Base-by-base conservation (phyloP, 139 green algal genomes). In the Tetradesmus lagerheimii region DNA sequence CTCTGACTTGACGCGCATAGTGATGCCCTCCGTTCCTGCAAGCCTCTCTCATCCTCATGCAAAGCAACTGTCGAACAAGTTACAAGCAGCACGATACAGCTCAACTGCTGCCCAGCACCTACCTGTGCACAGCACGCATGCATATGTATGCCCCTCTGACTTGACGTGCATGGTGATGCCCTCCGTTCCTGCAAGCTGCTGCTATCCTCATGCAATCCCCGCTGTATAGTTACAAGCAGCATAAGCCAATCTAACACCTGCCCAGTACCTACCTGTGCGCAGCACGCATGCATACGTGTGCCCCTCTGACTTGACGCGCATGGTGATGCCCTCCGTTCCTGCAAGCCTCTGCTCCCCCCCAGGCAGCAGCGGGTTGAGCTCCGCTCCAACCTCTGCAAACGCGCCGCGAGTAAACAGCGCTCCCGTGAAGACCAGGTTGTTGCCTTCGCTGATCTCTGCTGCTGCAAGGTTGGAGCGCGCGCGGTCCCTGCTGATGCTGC, bases 121-220 rank as follows among this genome's bases (percentile, higher is more conserved):
- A 89, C 25, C 29, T 57, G 29, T 93, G 29, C 29, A 89, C 66
- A 99, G 90, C 71, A 97, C 88, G 23, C 95, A 83, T 0, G 91
- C 91, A 95, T 99, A 99, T 0, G 83, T 34, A 80, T 99, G 94
- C 31, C 94, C 97, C 83, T 99, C 98, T 25, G 95, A 94, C 27
- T 90, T 89, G 14, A 98, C 71, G 11, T 96, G 93, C 81, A 99
- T 39, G 6, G 97, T 86, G 20, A 99, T 50, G 5, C 94, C 45
- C 45, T 57, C 11, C 45, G 4, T n/a, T 79, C 31, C 71, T 41
- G 71, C 71, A 79, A 37, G 71, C n/a, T n/a, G n/a, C n/a, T n/a
- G n/a, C n/a, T n/a, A n/a, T n/a, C n/a, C n/a, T n/a, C n/a, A n/a
- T n/a, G n/a, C n/a, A n/a, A n/a, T n/a, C n/a, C n/a, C n/a, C n/a